A percentile compares a stretch with the other conserved stretches of the same genome.
Conservation (phyloP, 2,329 filamentous ascomycete species). For the Fusarium virguliforme region DNA sequence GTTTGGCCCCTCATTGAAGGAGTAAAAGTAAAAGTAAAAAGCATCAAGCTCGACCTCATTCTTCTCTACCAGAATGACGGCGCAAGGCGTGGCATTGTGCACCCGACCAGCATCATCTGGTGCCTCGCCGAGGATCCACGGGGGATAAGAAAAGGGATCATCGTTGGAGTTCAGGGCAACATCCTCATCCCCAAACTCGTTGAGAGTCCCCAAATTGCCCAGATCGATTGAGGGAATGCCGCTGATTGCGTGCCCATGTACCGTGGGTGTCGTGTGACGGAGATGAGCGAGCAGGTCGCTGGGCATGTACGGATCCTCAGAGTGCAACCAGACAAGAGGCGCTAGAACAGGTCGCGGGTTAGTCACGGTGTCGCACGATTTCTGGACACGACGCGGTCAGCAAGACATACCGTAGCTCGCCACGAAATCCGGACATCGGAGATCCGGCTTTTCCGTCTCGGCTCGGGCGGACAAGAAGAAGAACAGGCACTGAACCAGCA, state of each 20-base stretch:
- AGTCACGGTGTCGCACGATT: not conserved
- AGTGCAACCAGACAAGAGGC: conserved; percentile 55
- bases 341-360: conserved; percentile 41
- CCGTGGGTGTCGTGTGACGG: conserved; percentile 50
- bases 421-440: conserved; percentile 52
- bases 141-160: conserved; percentile 48
- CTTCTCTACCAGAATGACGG: conserved; percentile 54
- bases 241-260: conserved; percentile 37
- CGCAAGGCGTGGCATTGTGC: conserved; percentile 51
- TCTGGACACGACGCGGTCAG: conserved; percentile 1
- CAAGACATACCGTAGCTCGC: conserved; percentile 50
- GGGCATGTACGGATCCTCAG: conserved; percentile 53
- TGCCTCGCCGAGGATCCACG: conserved; percentile 51
- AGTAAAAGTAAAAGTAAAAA: conserved; percentile 58
- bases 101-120: conserved; percentile 45
- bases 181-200: conserved; percentile 33
- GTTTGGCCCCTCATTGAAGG: conserved; percentile 54
- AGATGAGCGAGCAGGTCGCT: conserved; percentile 53
- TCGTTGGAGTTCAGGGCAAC: conserved; percentile 51
- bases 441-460: conserved; percentile 17
- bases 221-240: conserved; percentile 46
- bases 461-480: conserved; percentile 31
- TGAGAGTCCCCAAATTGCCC: conserved; percentile 53
- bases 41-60: conserved; percentile 50
- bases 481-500: conserved; percentile 7